Evolutionary conservation across 371 early-diverging fungal genomes (phyloP).

Genomic region (Apophysomyces ossiformis): DNA sequence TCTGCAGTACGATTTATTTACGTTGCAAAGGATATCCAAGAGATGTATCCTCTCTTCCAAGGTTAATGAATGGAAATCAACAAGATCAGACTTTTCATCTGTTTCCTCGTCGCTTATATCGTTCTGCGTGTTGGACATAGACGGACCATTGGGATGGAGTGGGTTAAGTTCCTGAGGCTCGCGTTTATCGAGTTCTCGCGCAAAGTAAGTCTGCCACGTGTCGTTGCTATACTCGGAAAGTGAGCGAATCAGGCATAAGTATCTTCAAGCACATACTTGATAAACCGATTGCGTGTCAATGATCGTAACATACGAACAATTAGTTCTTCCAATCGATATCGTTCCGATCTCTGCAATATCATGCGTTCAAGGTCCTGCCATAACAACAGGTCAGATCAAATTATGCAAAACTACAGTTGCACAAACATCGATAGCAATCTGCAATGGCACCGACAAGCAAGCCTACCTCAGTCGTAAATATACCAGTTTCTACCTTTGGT

Average conservation of each 20-base stretch:
- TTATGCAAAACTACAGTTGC: constrained; percentile 27
- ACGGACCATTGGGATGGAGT: constrained; percentile 13
- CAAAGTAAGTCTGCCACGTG: constrained; percentile 63
- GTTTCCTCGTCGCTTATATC: constrained; percentile 1
- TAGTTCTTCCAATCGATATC: constrained; percentile 43
- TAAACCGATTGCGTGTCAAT: constrained; percentile 44
- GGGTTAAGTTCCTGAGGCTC: constrained; percentile 37
- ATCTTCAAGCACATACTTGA: constrained; percentile 31
- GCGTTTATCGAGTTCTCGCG: constrained; percentile 58
- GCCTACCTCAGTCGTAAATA: constrained; percentile 39
- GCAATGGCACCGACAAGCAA: background rate
- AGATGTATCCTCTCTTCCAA: constrained; percentile 52
- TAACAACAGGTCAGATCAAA: constrained; percentile 19
- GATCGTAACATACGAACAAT: constrained; percentile 45
- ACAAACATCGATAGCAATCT: constrained; percentile 15
- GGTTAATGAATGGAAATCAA: constrained; percentile 46
- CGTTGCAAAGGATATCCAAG: constrained; percentile 53
- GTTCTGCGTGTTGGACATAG: background rate
- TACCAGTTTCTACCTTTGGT: constrained; percentile 23
- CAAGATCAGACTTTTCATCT: constrained; percentile 10
- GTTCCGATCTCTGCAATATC: constrained; percentile 38
- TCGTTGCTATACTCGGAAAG: constrained; percentile 42
- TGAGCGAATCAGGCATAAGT: background rate
- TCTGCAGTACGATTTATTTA: constrained; percentile 14
- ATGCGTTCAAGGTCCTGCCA: constrained; percentile 48